phyloP scores from a whole-genome alignment of 192 early-diverging fungal species.

The Coemansia furcata region DNA sequence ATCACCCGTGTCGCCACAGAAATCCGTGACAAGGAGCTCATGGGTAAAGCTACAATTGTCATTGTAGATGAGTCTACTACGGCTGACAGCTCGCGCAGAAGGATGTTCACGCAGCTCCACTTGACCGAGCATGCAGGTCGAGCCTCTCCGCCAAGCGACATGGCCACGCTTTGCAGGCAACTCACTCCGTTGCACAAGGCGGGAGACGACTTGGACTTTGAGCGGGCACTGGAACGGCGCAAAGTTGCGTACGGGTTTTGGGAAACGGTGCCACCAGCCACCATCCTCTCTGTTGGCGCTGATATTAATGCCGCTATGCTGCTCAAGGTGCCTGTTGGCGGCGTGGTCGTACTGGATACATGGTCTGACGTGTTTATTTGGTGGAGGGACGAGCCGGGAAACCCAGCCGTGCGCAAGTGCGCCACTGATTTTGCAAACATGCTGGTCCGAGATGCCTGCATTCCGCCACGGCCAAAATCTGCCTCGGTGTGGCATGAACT shows the following conservation, averaged over 20 bases:
- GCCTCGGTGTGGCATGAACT: slow-evolving; percentile 47
- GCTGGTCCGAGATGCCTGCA: slow-evolving; percentile 39
- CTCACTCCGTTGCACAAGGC: slow-evolving; percentile 34
- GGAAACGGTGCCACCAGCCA: slow-evolving; percentile 46
- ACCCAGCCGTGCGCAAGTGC: slow-evolving; percentile 38
- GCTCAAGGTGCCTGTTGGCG: slow-evolving; percentile 37
- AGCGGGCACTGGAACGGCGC: slow-evolving; percentile 41
- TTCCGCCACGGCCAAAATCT: slow-evolving; percentile 41
- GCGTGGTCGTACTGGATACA: slow-evolving; percentile 47
- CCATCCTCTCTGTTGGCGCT: slow-evolving; percentile 34
- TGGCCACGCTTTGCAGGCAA: slow-evolving; percentile 28
- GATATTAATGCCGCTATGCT: slow-evolving; percentile 47
- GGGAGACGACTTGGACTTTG: slow-evolving; percentile 44
- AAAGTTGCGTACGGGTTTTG: slow-evolving; percentile 52
- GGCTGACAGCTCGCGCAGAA: slow-evolving; percentile 32
- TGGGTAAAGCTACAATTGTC: slow-evolving; percentile 26
- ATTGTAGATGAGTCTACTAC: slow-evolving; percentile 39
- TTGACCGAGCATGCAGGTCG: slow-evolving; percentile 14
- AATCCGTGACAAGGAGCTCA: slow-evolving; percentile 46
- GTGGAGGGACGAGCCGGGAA: slow-evolving; percentile 50
- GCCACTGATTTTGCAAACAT: slow-evolving; percentile 45
- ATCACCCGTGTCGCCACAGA: slow-evolving; percentile 42
- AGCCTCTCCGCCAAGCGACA: slow-evolving; percentile 10
- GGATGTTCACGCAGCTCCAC: slow-evolving; percentile 43
- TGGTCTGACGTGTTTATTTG: slow-evolving; percentile 53